Evolutionary conservation across 164 flowering plant species (phyloP), one percentile per base, ranked within the genome.

Genomic region (Pachysandra terminalis): DNA sequence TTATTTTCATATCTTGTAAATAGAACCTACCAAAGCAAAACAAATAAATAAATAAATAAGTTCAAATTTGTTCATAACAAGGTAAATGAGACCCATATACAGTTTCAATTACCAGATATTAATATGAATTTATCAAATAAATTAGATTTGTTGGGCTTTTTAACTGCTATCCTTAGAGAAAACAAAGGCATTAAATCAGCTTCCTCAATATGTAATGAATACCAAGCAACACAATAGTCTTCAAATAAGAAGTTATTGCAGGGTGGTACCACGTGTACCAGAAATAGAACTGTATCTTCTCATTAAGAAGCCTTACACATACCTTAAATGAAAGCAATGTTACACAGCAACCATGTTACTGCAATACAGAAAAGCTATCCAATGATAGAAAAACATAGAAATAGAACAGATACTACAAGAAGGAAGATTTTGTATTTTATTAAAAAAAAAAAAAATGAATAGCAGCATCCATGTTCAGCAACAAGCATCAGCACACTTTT

Each of bases 301-400:
- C 63, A 15, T 64, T 63, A 63, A 64, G 17, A 51, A 32, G 28
- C 15, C 17, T 19, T 32, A 15, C n/a, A 21, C 16, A 61, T 61
- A 63, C 66, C 57, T 73, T 64, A 19, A 69, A 60, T 37, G 70
- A 53, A 64, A 71, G 66, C 65, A 58, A 55, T 63, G 53, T 52
- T 24, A 37, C 56, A 55, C 21, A 67, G 58, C 24, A 63, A 61
- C 66, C 58, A 66, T 52, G 51, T 59, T 27, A 32, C 37, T 32
- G 37, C 7, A 32, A 32, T 32, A 32, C 7, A 32, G 7, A 3
- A 58, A 48, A 37, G 51, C 35, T 57, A 54, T 49, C 64, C 66
- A 48, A 54, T 10, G 64, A 66, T 28, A 19, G 71, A 51, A 64
- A 63, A 61, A 51, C 8, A 19, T 7, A 45, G 51, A 45, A 10